Evolutionary conservation across 2,329 filamentous ascomycete species (phyloP).

Genomic region (Hypoxylon sp.): DNA sequence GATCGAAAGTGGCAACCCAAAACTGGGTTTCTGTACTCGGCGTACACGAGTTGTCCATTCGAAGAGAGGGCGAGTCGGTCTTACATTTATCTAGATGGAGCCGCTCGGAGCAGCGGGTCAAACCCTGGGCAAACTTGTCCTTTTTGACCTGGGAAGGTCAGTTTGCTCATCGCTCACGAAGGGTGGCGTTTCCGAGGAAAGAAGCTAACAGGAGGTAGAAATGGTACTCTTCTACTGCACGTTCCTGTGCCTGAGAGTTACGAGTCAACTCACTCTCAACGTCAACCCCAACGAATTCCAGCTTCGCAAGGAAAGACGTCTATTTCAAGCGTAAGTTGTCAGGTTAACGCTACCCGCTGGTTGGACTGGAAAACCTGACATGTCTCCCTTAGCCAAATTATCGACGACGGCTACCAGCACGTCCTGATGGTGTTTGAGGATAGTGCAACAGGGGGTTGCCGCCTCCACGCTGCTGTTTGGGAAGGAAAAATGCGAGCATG

Average conservation of each 20-base stretch:
- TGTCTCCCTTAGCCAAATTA: slow-evolving; percentile 62
- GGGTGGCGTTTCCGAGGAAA: neutral
- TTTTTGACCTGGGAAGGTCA: slow-evolving; percentile 73
- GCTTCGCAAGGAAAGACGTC: slow-evolving; percentile 61
- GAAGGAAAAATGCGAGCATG: slow-evolving; percentile 66
- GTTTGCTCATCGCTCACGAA: slow-evolving; percentile 36
- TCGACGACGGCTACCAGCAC: slow-evolving; percentile 67
- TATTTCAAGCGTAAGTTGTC: slow-evolving; percentile 68
- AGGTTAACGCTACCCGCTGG: neutral
- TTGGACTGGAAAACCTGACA: slow-evolving; percentile 4
- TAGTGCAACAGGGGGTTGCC: slow-evolving; percentile 59
- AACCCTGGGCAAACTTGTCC: slow-evolving; percentile 66
- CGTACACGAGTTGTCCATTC: slow-evolving; percentile 67
- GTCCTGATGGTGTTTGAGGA: slow-evolving; percentile 68
- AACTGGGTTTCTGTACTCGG: slow-evolving; percentile 64
- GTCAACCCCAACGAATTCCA: slow-evolving; percentile 61
- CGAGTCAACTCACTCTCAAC: slow-evolving; percentile 59
- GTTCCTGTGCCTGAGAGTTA: slow-evolving; percentile 68
- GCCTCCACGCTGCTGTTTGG: slow-evolving; percentile 68
- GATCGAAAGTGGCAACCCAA: slow-evolving; percentile 56
- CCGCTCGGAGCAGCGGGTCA: slow-evolving; percentile 56
- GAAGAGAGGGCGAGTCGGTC: slow-evolving; percentile 59
- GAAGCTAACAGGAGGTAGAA: slow-evolving; percentile 56
- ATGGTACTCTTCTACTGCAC: slow-evolving; percentile 70
- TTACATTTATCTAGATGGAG: slow-evolving; percentile 68